Conservation (phyloP, 2,329 filamentous ascomycete genomes). For the Moelleriella libera region DNA sequence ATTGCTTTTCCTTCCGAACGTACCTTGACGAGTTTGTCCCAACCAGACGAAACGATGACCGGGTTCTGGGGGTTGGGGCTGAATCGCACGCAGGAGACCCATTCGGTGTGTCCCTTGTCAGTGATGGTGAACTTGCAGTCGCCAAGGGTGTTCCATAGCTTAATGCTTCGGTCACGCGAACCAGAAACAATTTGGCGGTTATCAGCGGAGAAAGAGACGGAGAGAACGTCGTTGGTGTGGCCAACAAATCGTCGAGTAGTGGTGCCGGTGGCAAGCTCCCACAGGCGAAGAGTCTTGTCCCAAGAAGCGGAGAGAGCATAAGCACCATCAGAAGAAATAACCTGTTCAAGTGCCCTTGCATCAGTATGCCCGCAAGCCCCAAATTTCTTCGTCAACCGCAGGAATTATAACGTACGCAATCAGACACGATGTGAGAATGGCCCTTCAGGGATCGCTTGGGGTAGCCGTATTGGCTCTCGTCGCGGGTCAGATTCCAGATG, state of each 20-base stretch:
- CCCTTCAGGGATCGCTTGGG: conserved; percentile 97
- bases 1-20: conserved; percentile 23
- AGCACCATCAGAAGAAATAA: conserved; percentile 98
- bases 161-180: conserved; percentile 96
- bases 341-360: conserved; percentile 33
- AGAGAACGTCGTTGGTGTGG: conserved; percentile 98
- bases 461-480: conserved; percentile 96
- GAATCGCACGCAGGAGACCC: conserved; percentile 99
- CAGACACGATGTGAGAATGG: conserved; percentile 99
- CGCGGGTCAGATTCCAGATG: conserved; percentile 99
- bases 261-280: conserved; percentile 94
- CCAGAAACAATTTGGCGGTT: conserved; percentile 99
- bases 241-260: conserved; percentile 98
- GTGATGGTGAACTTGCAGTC: conserved; percentile 99
- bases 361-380: conserved; percentile 10
- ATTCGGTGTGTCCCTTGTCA: conserved; percentile 99
- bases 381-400: neutral
- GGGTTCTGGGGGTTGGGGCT: conserved; percentile 99
- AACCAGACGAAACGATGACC: conserved; percentile 94
- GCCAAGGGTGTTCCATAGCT: conserved; percentile 99
- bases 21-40: conserved; percentile 99
- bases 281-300: conserved; percentile 99
- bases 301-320: conserved; percentile 98
- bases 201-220: conserved; percentile 99
- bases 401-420: conserved; percentile 66